Evolutionary conservation across 257 asterid genomes (phyloP), one percentile per base, ranked within the genome.

Genomic region (Cinchona pubescens): DNA sequence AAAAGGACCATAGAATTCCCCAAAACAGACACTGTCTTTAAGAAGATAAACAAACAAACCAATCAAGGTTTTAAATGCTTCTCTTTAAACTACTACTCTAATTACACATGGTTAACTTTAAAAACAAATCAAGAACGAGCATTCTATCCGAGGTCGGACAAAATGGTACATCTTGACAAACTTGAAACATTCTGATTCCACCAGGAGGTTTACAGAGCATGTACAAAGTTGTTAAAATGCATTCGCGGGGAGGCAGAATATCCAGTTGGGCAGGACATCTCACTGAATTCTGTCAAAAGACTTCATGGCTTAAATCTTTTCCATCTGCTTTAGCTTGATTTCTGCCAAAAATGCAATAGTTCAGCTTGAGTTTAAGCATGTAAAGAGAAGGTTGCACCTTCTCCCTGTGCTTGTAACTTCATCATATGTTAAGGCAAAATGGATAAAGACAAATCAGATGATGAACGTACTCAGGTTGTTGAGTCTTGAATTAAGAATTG

Each of bases 291-390:
- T 15, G 21, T 16, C 32, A 42, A 67, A 32, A 43, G 23, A 37
- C 15, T 42, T 48, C 71, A 76, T 7, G 74, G 74, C 76, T 43
- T 30, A 32, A 27, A 19, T 18, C 42, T 5, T 7, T 67, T 23
- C 23, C 32, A 12, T 9, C 16, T 38, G 9, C 16, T 37, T 70
- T 63, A 45, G 46, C 72, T 51, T 25, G 43, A n/a, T 9, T 77
- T 69, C 80, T 70, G 72, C 30, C 48, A 19, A 60, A 9, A 16
- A 7, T 30, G 69, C 51, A 69, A 13, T 9, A 42, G 27, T 60
- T 69, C 19, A 30, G 66, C 70, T 68, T 32, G 27, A 2, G 61
- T 58, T 71, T 14, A 71, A 32, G n/a, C 35, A 51, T 2, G 55
- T 13, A 21, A 30, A 53, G 48, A 40, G 8, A 1, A 59, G 40